Evolutionary conservation across 106 monocot species (phyloP).

Genomic region (Cymbidium sinense): DNA sequence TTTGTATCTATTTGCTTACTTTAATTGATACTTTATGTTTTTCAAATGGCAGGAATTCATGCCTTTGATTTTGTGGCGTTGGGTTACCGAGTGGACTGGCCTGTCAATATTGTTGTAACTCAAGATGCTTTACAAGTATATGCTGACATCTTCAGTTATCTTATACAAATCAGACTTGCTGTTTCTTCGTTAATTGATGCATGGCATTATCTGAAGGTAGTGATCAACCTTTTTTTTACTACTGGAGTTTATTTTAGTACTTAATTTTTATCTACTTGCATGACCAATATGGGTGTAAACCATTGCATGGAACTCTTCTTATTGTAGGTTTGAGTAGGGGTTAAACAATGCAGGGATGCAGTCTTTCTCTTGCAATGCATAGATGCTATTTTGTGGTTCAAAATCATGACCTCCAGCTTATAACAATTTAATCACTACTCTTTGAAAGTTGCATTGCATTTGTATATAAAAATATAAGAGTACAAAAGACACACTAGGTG

Average conservation of each 20-base stretch:
- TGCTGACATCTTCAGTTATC: slow-evolving; percentile 73
- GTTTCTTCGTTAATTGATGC: slow-evolving; percentile 44
- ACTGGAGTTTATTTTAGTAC: not conserved
- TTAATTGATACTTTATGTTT: not conserved
- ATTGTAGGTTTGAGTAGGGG: not conserved
- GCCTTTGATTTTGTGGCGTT: slow-evolving; percentile 57
- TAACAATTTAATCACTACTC: not conserved
- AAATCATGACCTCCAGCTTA: not conserved
- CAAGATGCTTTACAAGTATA: slow-evolving; percentile 66
- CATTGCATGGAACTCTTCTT: not conserved
- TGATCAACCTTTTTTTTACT: not conserved
- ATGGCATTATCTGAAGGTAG: slow-evolving; percentile 59
- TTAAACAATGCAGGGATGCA: no score
- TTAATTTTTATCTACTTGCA: not conserved
- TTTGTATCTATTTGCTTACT: slow-evolving; percentile 7
- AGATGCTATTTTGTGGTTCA: not conserved
- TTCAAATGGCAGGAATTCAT: slow-evolving; percentile 42
- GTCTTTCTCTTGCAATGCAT: not conserved
- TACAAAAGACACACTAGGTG: no score
- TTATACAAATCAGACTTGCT: slow-evolving; percentile 71
- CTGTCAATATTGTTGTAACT: slow-evolving; percentile 67
- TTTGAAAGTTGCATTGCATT: no score
- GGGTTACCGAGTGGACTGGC: slow-evolving; percentile 91
- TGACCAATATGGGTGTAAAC: not conserved
- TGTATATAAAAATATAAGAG: no score